Base-by-base conservation (phyloP, 345 rosid species). In the Euclidium syriacum region DNA sequence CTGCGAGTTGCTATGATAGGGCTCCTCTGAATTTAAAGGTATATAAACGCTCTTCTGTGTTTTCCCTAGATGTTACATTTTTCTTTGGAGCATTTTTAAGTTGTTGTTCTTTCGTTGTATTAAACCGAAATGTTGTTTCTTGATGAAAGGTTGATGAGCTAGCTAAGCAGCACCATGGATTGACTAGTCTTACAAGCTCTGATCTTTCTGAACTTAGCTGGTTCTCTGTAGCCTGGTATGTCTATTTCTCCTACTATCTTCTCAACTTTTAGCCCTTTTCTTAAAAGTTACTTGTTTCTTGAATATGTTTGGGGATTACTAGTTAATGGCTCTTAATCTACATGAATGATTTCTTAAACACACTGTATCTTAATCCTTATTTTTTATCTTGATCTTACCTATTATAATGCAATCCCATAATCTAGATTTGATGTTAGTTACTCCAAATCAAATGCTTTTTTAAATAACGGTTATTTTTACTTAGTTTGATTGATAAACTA, bases 171-270 rank as follows among this genome's bases (percentile, higher is more conserved):
- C 33, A 64, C 52, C 41, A 14, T 51, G 68, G 51, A 19, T 2
- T 63, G 40, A 2, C 7, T 1, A 14, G 3, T 29, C 40, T 63
- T n/a, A 51, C 9, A 39, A 39, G 22, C 39, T 25, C 50, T 38
- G 68, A 51, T n/a, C 39, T 63, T 9, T 63, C 68, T 17, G 7
- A 1, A 7, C 4, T 18, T 11, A 63, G 58, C 6, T 63, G 68
- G 68, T 49, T 63, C 39, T 39, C 30, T 29, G 11, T 63, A 0
- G 36, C 51, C 40, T 63, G 59, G 68, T 63, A 51, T 51, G 32
- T 18, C 15, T 11, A 10, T 34, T 56, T 48, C 16, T 23, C 43
- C 26, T 22, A 33, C 33, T 17, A 32, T 22, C 41, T 24, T 36
- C 24, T 47, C 8, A 20, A 17, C 18, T 44, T 22, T 42, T 60